Base-by-base conservation (phyloP, 2,329 filamentous ascomycete species). In the Lojkania enalia region DNA sequence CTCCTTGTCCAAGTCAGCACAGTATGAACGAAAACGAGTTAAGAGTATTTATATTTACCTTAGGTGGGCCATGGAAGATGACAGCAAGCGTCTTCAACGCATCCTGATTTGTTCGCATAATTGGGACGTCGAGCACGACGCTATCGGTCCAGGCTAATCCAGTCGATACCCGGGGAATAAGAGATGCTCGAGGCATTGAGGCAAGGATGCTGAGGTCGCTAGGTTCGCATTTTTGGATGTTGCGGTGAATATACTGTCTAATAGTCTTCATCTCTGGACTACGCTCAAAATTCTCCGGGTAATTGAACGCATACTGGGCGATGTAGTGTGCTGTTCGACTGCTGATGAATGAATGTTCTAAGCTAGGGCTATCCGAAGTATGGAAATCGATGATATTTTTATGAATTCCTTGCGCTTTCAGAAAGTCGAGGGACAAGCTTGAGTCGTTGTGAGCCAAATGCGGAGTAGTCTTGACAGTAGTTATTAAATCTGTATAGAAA, bases 201-300 rank as follows among this genome's bases (percentile, higher is more conserved):
- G 77, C 73, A n/a, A 84, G 66, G n/a, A 84, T 70, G 49, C 74
- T 75, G 5, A 84, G 71, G 49, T 83, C 79, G 40, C 78, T 74
- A 14, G 75, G 75, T 7, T 80, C 79, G n/a, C 74, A 74, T 20
- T 77, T 74, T 1, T 78, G 77, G 5, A 79, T 78, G 20, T 76
- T 73, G 30, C 69, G 63, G 13, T 71, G 63, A 7, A 83, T 70
- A 15, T 75, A 73, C n/a, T 69, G 59, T 12, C 77, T 66, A 32
- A 82, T 74, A 15, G 67, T 63, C 32, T 74, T 67, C 31, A 76
- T 63, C 36, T 74, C 66, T 4, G 66, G 54, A 30, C 71, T 74
- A 20, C 73, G 71, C 25, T 82, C 69, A 41, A 82, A 76, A 57
- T 83, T 77, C 20, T 77, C 74, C 2, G 79, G 77, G 42, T 82